Conservation (phyloP, 352 stramenopile genomes). For the Paralagenidium karlingii region DNA sequence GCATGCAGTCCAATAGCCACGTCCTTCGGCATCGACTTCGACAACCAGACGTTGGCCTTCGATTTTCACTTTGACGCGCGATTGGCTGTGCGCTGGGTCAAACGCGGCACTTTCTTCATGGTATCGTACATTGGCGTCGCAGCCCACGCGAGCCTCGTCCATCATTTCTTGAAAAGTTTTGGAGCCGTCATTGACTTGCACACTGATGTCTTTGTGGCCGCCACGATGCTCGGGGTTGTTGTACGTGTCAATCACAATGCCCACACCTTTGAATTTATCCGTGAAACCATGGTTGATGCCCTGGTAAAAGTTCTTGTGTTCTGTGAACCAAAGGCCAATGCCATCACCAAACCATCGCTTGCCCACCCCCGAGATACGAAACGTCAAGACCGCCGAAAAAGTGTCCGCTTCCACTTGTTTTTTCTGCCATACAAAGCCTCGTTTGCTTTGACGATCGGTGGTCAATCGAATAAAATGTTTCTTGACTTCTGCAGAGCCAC, state of each 20-base stretch:
- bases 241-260: slow-evolving; percentile 77
- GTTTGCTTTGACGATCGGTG: slow-evolving; percentile 79
- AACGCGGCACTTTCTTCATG: slow-evolving; percentile 12
- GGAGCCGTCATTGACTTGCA: slow-evolving; percentile 71
- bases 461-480: slow-evolving; percentile 83
- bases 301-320: slow-evolving; percentile 31
- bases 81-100: slow-evolving; percentile 3
- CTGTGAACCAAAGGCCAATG: slow-evolving; percentile 73
- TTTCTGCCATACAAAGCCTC: slow-evolving; percentile 67
- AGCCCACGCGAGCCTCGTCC: slow-evolving; percentile 33
- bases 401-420: slow-evolving; percentile 31
- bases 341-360: slow-evolving; percentile 79
- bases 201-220: slow-evolving; percentile 72
- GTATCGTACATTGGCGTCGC: slow-evolving; percentile 9
- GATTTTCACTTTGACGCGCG: slow-evolving; percentile 3
- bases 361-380: slow-evolving; percentile 70
- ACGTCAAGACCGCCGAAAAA: slow-evolving; percentile 57
- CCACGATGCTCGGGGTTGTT: slow-evolving; percentile 72
- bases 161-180: slow-evolving; percentile 70
- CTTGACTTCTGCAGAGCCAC: slow-evolving; percentile 62
- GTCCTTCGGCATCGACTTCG: slow-evolving; percentile 6
- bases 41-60: slow-evolving; percentile 4
- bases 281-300: slow-evolving; percentile 70
- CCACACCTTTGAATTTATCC: slow-evolving; percentile 60
- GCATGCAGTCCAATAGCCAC: slow-evolving; percentile 7